phyloP scores from a whole-genome alignment of 768 basidiomycete species.

The Leucosporidium creatinivorum region DNA sequence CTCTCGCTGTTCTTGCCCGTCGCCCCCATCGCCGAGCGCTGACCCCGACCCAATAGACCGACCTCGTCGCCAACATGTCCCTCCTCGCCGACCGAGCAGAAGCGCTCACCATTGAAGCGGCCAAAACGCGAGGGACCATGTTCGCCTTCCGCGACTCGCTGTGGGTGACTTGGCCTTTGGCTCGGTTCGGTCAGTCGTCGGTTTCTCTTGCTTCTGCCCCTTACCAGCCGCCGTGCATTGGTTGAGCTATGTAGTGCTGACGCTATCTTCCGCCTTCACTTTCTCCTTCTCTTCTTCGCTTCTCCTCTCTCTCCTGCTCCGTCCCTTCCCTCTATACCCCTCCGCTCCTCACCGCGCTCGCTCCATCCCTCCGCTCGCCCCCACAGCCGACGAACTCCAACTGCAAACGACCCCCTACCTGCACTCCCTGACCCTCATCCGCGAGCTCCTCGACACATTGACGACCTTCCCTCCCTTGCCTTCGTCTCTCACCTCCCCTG shows the following conservation, averaged over 20 bases:
- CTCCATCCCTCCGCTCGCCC: not conserved
- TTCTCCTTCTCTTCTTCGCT: too few species aligned
- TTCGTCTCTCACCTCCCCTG: not conserved
- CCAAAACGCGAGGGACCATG: conserved; percentile 9
- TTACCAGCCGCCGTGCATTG: too few species aligned
- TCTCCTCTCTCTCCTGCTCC: too few species aligned
- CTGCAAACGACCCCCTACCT: conserved; percentile 14
- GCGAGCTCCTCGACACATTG: conserved; percentile 23
- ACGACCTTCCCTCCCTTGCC: conserved; percentile 18
- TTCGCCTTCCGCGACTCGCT: conserved; percentile 30
- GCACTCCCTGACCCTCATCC: conserved; percentile 26
- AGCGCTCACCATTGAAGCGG: conserved; percentile 20
- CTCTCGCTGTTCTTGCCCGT: too few species aligned
- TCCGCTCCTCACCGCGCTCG: too few species aligned
- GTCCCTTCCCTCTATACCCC: too few species aligned
- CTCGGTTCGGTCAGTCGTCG: conserved; percentile 29
- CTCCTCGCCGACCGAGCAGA: conserved; percentile 21
- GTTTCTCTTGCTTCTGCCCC: too few species aligned
- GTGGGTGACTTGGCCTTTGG: conserved; percentile 33
- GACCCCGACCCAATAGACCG: not conserved
- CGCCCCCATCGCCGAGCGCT: not conserved
- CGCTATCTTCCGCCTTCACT: not conserved
- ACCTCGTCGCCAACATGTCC: conserved; percentile 5
- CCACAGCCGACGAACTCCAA: conserved; percentile 20
- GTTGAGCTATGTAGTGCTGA: too few species aligned